Base-by-base conservation (phyloP, 2,329 filamentous ascomycete species). In the Setomelanomma holmii region DNA sequence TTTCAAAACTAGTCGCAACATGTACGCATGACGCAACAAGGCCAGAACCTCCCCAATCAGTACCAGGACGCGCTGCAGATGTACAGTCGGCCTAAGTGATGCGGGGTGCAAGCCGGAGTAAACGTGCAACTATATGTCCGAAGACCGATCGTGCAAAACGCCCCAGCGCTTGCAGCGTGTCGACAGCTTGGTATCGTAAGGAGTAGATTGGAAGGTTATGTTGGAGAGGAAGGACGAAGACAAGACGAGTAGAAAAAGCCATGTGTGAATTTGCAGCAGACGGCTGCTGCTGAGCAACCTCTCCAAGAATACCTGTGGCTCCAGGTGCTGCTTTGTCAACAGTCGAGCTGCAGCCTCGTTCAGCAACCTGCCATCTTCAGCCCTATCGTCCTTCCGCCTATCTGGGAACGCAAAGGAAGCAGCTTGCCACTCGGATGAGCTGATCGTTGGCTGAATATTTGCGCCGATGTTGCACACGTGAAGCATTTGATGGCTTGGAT, bases 371-470 rank as follows among this genome's bases (percentile, higher is more conserved):
- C 54, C 44, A 3, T 27, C 16, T 48, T 53, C 53, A 59, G 56
- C 47, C 51, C 38, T 49, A 57, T 30, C 34, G 16, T 6, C 35
- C 39, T n/a, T 22, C n/a, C 34, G 39, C 17, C 36, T 16, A 50
- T 45, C 40, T 17, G 43, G n/a, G 44, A 45, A 51, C n/a, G 40
- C 20, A 22, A 49, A 36, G 34, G 39, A 48, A 46, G 43, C 40
- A 7, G 20, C 39, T 19, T 34, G 20, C 19, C 40, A 19, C 24
- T 35, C 24, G 39, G 40, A 14, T 16, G 40, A 39, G 19, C 46
- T 47, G 35, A 8, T 3, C 30, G 36, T 40, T 16, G 35, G 56
- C 49, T 58, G 53, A 60, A 36, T 57, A 58, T 60, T 56, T 49
- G 34, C 17, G 33, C 44, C 12, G 16, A 38, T 24, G 34, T 39